Evolutionary conservation across 768 basidiomycete genomes (phyloP).

Genomic region (Boletus rufocinnamomeus): DNA sequence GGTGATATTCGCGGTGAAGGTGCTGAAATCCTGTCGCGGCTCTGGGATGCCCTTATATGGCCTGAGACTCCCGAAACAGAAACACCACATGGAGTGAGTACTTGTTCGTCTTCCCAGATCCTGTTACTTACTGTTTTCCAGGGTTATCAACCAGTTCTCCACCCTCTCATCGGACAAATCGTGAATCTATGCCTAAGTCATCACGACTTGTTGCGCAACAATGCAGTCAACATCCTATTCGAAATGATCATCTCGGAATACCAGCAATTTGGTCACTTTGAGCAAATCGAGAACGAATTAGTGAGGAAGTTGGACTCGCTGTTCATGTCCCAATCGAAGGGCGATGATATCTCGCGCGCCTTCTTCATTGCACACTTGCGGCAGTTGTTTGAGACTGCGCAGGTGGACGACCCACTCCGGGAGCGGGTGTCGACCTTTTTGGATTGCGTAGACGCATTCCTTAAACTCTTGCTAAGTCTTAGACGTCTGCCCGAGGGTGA

Average conservation of each 20-base stretch:
- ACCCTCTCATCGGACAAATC: conserved; percentile 83
- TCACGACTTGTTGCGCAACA: conserved; percentile 88
- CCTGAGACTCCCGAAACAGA: conserved; percentile 54
- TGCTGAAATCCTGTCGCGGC: conserved; percentile 68
- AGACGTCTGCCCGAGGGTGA: conserved; percentile 90
- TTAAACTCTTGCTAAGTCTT: conserved; percentile 85
- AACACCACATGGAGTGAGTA: conserved; percentile 66
- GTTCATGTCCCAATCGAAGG: conserved; percentile 92
- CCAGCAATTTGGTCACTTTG: conserved; percentile 81
- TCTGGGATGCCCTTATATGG: conserved; percentile 89
- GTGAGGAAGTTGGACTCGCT: conserved; percentile 88
- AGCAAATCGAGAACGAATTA: conserved; percentile 88
- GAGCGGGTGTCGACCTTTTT: conserved; percentile 80
- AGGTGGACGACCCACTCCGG: conserved; percentile 78
- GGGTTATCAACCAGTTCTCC: conserved; percentile 85
- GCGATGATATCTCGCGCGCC: conserved; percentile 86
- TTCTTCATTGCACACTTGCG: conserved; percentile 93
- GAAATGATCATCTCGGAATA: conserved; percentile 96
- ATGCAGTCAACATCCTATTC: conserved; percentile 90
- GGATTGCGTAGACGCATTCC: conserved; percentile 88
- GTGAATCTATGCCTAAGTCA: conserved; percentile 93
- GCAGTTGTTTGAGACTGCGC: conserved; percentile 81
- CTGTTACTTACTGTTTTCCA: conserved; percentile 31
- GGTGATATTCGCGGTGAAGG: conserved; percentile 95
- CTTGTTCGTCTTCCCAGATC: not conserved